phyloP scores from a whole-genome alignment of 805 yeast species.

The Cephaloascus fragrans region DNA sequence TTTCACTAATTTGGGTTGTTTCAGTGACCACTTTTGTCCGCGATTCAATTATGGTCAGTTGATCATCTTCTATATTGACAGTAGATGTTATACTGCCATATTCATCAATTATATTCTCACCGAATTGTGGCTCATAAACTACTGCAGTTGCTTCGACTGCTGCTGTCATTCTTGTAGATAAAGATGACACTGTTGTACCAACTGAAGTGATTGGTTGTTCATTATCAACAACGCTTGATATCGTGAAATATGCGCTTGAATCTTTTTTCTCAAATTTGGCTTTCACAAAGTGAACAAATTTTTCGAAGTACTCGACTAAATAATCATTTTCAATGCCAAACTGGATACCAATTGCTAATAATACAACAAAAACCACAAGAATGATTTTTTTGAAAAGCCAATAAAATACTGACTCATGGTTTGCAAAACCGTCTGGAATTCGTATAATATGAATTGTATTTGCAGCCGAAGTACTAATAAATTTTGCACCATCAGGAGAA shows the following conservation, averaged over 20 bases:
- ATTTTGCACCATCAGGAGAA: constrained; percentile 53
- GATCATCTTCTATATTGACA: no score
- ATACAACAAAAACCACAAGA: constrained; percentile 19
- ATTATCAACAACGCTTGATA: constrained; percentile 3
- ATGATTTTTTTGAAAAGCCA: constrained; percentile 23
- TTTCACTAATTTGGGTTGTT: no score
- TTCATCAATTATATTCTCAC: no score
- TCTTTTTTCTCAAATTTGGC: constrained; percentile 1
- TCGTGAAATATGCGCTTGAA: constrained; percentile 4
- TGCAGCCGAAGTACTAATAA: constrained; percentile 74
- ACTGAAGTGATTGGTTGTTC: no score
- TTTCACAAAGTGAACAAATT: constrained; percentile 7
- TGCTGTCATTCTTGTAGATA: neutral
- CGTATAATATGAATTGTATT: constrained; percentile 55
- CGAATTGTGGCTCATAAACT: no score
- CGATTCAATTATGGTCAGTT: no score
- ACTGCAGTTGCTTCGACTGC: neutral
- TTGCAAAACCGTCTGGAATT: constrained; percentile 42
- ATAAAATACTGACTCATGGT: constrained; percentile 26
- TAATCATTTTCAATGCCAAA: constrained; percentile 23
- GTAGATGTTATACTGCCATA: no score
- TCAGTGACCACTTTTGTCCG: no score
- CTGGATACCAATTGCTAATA: constrained; percentile 23
- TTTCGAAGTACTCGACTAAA: constrained; percentile 13
- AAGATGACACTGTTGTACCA: neutral